Base-by-base conservation (phyloP, 2,329 filamentous ascomycete genomes). In the Myrmaecium sp. region DNA sequence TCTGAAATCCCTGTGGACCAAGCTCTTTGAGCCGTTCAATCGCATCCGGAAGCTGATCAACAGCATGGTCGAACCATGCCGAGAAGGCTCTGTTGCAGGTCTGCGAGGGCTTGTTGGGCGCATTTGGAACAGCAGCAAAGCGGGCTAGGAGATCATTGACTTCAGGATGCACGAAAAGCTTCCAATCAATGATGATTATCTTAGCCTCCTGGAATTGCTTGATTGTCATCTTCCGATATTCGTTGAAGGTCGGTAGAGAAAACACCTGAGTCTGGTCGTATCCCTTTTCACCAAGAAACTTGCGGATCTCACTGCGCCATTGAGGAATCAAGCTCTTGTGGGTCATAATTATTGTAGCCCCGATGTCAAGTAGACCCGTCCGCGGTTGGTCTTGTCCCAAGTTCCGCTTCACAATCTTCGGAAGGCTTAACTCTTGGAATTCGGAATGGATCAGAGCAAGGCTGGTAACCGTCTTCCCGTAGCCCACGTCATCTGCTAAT, bases 391-490 rank as follows among this genome's bases (percentile, higher is more conserved):
- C n/a, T 17, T 13, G 5, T 2, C 9, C 6, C 9, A 9, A 15
- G 11, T 46, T 42, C 5, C 27, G 23, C 9, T 32, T 12, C 2
- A 43, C n/a, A 10, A 43, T 33, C 12, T 7, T 32, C 21, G 24
- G 31, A 7, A 19, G 28, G 21, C 22, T 20, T 2, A 26, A 14
- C 5, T 38, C 22, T 6, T 47, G 32, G 16, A 55, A 54, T 23
- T 62, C 55, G 4, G 49, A 44, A 18, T 66, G 54, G 16, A 74
- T 60, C 6, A 76, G 44, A 1, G 58, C 69, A 8, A 77, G 52
- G 2, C 60, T 62, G 0, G 65, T 62, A 2, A 69, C 62, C 0
- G 73, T 78, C 38, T 79, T 78, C 0, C 74, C 74, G 39, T 72
- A 77, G 0, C 68, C 71, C 17, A 74, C 69, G 23, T 67, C 57